Conservation (phyloP, 495 filamentous ascomycete species). For the Aspergillus funiculosus region DNA sequence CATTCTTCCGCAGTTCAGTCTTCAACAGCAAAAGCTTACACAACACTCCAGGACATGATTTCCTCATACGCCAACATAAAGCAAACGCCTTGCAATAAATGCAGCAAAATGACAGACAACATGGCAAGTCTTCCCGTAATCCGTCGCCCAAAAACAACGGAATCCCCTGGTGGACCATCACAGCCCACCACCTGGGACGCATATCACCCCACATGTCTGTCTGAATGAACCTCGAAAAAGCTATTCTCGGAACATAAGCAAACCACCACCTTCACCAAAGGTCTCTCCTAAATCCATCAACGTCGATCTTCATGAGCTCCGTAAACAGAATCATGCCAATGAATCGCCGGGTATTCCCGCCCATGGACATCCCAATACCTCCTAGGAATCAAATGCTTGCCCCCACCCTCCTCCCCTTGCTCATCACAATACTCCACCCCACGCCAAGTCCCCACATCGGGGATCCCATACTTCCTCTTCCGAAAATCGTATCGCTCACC, state of each 20-base stretch:
- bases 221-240: too few species aligned
- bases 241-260: too few species aligned
- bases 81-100: slow-evolving; percentile 35
- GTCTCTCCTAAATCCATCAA: background rate
- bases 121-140: slow-evolving; percentile 35
- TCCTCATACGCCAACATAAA: slow-evolving; percentile 38
- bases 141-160: slow-evolving; percentile 19
- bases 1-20: background rate
- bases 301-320: slow-evolving; percentile 15
- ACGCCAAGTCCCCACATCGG: slow-evolving; percentile 29
- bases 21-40: slow-evolving; percentile 9
- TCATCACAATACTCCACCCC: slow-evolving; percentile 26
- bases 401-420: background rate
- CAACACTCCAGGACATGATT: slow-evolving; percentile 10
- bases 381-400: slow-evolving; percentile 24
- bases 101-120: slow-evolving; percentile 34
- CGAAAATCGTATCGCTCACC: slow-evolving; percentile 29
- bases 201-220: slow-evolving; percentile 25
- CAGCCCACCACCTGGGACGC: slow-evolving; percentile 21
- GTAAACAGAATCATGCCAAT: slow-evolving; percentile 27
- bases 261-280: background rate
- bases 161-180: background rate
- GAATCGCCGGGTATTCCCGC: slow-evolving; percentile 19
- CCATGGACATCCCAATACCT: slow-evolving; percentile 29
- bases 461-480: slow-evolving; percentile 25